Evolutionary conservation across 2,329 filamentous ascomycete species (phyloP).

Genomic region (Orbilia ellipsospora): DNA sequence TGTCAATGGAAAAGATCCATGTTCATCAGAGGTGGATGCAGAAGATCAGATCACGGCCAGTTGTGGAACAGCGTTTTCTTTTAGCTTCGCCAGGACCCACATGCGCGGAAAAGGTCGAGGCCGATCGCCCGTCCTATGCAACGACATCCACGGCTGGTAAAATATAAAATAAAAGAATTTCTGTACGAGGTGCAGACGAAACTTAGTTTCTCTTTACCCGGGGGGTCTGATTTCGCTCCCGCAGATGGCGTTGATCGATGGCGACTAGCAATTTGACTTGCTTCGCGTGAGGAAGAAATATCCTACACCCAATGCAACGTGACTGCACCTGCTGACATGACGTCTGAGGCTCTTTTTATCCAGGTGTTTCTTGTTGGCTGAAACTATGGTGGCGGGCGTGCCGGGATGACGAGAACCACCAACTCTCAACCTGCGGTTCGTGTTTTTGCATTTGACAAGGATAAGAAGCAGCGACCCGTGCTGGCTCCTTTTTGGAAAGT

Average conservation of each 20-base stretch:
- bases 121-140: conserved; percentile 17
- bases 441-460: conserved; percentile 8
- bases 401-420: no score
- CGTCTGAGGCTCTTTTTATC: conserved; percentile 55
- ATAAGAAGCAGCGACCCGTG: neutral
- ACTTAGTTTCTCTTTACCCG: conserved; percentile 46
- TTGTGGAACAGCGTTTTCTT: conserved; percentile 28
- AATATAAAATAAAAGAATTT: conserved; percentile 53
- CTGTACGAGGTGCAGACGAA: conserved; percentile 7
- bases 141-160: conserved; percentile 49
- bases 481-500: conserved; percentile 26
- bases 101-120: neutral
- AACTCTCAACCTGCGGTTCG: neutral
- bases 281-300: neutral
- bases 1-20: conserved; percentile 18
- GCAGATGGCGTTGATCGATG: conserved; percentile 24
- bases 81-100: conserved; percentile 19
- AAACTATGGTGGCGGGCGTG: conserved; percentile 38
- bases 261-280: conserved; percentile 15
- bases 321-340: conserved; percentile 53
- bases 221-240: conserved; percentile 14
- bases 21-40: neutral
- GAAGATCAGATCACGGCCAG: conserved; percentile 45
- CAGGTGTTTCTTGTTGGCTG: conserved; percentile 42
- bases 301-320: conserved; percentile 28